Evolutionary conservation across 2,329 filamentous ascomycete species (phyloP).

Genomic region (Immersiporthe knoxdaviesiana): DNA sequence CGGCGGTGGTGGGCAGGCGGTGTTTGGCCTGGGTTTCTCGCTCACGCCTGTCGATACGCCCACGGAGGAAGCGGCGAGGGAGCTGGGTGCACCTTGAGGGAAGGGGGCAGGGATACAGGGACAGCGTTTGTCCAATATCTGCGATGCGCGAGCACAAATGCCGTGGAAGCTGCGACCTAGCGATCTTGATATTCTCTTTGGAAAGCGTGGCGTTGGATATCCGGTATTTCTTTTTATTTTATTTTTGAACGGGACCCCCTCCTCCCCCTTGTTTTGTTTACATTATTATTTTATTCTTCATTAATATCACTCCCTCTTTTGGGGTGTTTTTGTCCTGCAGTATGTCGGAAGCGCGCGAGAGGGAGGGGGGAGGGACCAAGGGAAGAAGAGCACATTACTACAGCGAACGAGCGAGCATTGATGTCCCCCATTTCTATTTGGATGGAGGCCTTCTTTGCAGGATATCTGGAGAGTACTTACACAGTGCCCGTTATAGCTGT

Average conservation of each 20-base stretch:
- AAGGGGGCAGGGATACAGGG: too few species aligned
- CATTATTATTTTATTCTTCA: neutral
- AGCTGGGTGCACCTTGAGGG: slow-evolving; percentile 18
- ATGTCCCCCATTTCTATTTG: neutral
- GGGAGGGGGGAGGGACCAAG: too few species aligned
- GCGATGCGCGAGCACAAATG: neutral
- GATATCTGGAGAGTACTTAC: too few species aligned
- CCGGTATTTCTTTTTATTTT: slow-evolving; percentile 1
- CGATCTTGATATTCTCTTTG: slow-evolving; percentile 15
- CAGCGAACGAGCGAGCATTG: slow-evolving; percentile 9
- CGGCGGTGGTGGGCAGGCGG: slow-evolving; percentile 42
- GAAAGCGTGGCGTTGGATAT: slow-evolving; percentile 30
- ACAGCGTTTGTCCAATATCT: too few species aligned
- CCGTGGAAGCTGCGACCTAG: neutral
- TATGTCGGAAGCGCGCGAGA: neutral
- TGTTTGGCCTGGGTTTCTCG: slow-evolving; percentile 45
- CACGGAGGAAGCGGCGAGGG: slow-evolving; percentile 33
- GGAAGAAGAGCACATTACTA: neutral
- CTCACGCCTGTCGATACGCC: slow-evolving; percentile 49
- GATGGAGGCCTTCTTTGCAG: neutral
- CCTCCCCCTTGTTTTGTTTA: neutral
- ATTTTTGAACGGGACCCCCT: neutral
- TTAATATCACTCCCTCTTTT: neutral
- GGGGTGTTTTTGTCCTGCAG: neutral
- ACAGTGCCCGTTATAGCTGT: neutral